Percentiles rank a stretch among this genome's conserved stretches.
These are phyloP conservation scores for Cladosporium sp. DNA, from an alignment of 2,329 filamentous ascomycete species.

Conservation along the genomic window DNA sequence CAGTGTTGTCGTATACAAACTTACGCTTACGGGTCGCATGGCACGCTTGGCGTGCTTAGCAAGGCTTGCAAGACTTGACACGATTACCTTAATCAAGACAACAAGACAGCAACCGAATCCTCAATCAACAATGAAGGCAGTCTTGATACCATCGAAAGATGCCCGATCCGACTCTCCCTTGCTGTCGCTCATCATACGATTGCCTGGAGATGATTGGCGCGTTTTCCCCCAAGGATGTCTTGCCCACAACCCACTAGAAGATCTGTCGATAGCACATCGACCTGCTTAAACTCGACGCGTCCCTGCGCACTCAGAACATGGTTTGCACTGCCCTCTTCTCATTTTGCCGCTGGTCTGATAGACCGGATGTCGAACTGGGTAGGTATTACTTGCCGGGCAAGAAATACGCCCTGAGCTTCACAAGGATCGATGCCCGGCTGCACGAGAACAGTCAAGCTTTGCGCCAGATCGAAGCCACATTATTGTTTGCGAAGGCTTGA, in stretches of 20 bases:
- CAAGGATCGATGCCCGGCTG: neutral
- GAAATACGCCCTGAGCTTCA: neutral
- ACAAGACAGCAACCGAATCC: neutral
- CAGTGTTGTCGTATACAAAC: neutral
- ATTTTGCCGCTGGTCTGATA: no score
- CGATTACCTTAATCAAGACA: neutral
- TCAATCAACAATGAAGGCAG: neutral
- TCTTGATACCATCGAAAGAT: no score
- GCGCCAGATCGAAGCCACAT: neutral
- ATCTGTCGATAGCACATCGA: neutral
- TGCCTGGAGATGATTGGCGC: no score
- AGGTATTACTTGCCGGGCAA: neutral
- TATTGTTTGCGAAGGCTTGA: neutral
- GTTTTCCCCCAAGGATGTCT: neutral
- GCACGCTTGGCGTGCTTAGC: neutral
- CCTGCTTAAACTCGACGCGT: neutral
- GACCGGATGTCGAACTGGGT: no score
- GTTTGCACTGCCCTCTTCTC: no score
- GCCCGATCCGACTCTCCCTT: no score
- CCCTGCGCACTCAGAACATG: neutral
- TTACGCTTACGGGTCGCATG: neutral
- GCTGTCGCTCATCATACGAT: no score
- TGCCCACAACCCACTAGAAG: neutral
- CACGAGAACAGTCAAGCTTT: neutral
- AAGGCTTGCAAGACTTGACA: neutral